These are phyloP conservation scores for Huntiella decipiens DNA, from an alignment of 2,329 filamentous ascomycete species.

Conservation along the genomic window DNA sequence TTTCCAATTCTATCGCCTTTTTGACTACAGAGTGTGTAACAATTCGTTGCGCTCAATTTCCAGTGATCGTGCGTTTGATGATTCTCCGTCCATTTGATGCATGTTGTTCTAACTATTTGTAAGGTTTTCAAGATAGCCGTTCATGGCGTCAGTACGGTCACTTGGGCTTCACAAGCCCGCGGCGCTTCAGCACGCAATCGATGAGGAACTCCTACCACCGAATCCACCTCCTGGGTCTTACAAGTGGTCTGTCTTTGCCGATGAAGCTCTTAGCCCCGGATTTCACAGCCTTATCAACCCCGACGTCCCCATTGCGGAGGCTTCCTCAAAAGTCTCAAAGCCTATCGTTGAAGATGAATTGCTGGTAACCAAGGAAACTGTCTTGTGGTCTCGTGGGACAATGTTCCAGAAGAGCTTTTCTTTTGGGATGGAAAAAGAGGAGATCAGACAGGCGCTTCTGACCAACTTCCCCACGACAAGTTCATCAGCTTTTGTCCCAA, in stretches of 20 bases:
- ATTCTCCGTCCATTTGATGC: no score
- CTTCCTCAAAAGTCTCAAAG: conserved; percentile 19
- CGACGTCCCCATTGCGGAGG: background rate
- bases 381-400: conserved; percentile 77
- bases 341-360: conserved; percentile 54
- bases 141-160: conserved; percentile 80
- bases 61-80: no score
- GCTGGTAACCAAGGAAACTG: conserved; percentile 52
- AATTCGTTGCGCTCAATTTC: no score
- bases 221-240: conserved; percentile 50
- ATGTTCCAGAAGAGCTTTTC: conserved; percentile 71
- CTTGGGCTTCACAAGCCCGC: conserved; percentile 80
- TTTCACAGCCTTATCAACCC: background rate
- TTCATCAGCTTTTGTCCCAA: background rate
- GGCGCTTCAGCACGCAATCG: conserved; percentile 63
- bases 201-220: conserved; percentile 55
- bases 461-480: conserved; percentile 47
- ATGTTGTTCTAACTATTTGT: no score
- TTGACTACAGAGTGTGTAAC: background rate
- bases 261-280: background rate
- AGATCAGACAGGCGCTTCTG: conserved; percentile 68
- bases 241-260: conserved; percentile 46
- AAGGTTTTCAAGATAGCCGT: no score
- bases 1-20: background rate
- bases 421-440: conserved; percentile 72